Percentiles rank a stretch among this genome's conserved stretches.
Evolutionary conservation across 176 grass and related monocot genomes (phyloP).

Genomic region (Musa troglodytarum): DNA sequence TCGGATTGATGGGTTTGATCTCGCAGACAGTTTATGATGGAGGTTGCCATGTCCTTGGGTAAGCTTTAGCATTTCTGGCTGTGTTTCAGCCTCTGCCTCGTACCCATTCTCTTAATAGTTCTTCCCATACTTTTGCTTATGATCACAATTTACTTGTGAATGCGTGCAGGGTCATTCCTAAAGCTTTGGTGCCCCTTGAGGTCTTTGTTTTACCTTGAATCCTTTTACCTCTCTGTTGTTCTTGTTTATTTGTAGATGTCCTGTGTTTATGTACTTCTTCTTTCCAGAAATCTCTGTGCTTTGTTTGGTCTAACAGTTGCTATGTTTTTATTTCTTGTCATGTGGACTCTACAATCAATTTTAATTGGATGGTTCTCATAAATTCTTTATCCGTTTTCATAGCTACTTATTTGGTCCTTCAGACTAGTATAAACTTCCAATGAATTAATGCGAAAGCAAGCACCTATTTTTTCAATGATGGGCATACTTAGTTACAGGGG

Average conservation of each 20-base stretch:
- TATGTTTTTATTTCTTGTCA: too few species aligned
- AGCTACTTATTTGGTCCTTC: too few species aligned
- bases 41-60: slow-evolving; percentile 84
- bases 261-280: not conserved
- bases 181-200: slow-evolving; percentile 87
- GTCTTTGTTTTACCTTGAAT: slow-evolving; percentile 14
- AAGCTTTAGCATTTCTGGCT: not conserved
- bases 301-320: too few species aligned
- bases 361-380: too few species aligned
- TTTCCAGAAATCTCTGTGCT: not conserved
- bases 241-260: not conserved
- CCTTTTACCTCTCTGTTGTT: not conserved
- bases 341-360: too few species aligned
- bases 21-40: slow-evolving; percentile 78
- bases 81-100: not conserved
- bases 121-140: not conserved
- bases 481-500: too few species aligned
- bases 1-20: slow-evolving; percentile 93
- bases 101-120: not conserved
- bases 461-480: too few species aligned
- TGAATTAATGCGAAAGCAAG: too few species aligned
- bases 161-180: slow-evolving; percentile 77
- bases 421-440: too few species aligned
- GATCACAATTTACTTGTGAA: slow-evolving; percentile 7
- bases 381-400: too few species aligned